phyloP scores from a whole-genome alignment of 2,329 filamentous ascomycete genomes.

The Phyllosticta citrichinensis region DNA sequence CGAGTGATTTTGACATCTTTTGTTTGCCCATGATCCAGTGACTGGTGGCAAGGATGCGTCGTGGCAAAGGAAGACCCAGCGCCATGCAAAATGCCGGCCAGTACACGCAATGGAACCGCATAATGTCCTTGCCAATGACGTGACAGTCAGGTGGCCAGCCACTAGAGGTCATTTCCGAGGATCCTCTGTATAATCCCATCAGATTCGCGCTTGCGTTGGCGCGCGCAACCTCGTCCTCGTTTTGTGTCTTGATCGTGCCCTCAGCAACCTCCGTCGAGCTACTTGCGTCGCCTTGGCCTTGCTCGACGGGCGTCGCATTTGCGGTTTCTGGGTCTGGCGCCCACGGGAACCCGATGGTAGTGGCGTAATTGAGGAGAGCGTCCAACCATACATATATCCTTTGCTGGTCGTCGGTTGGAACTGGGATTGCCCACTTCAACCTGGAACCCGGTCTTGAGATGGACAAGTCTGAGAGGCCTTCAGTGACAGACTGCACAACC shows the following conservation, averaged over 20 bases:
- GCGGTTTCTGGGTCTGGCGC: constrained; percentile 37
- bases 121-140: constrained; percentile 91
- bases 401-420: constrained; percentile 73
- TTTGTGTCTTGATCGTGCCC: neutral
- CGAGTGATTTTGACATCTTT: constrained; percentile 95
- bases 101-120: constrained; percentile 94
- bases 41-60: constrained; percentile 74
- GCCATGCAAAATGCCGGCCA: constrained; percentile 96
- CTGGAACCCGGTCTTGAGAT: constrained; percentile 73
- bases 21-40: constrained; percentile 88
- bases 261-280: neutral
- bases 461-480: constrained; percentile 76
- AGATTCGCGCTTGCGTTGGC: neutral
- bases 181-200: neutral
- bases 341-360: constrained; percentile 79
- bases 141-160: constrained; percentile 91
- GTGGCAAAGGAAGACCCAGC: constrained; percentile 66
- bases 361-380: constrained; percentile 88
- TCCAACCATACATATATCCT: constrained; percentile 99
- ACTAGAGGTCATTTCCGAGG: constrained; percentile 29
- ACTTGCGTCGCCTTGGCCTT: constrained; percentile 29
- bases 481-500: constrained; percentile 64
- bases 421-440: constrained; percentile 77
- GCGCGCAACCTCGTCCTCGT: neutral
- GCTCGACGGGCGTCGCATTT: neutral